phyloP scores from a whole-genome alignment of 768 basidiomycete species.

The Termitomyces sp. region DNA sequence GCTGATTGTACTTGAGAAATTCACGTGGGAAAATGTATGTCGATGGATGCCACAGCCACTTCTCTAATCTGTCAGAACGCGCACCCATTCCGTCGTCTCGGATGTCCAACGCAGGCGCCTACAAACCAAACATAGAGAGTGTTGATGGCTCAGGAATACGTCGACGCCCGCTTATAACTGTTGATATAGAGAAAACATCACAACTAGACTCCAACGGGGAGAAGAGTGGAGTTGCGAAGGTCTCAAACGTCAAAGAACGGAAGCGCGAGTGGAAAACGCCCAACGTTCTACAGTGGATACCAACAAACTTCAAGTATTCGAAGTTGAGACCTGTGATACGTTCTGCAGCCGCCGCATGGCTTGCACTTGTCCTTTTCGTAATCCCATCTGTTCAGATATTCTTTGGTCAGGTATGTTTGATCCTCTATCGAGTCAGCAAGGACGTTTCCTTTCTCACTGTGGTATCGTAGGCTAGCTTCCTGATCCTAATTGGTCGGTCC shows the following conservation, averaged over 20 bases:
- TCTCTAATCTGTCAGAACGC: background rate
- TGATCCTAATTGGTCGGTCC: constrained; percentile 53
- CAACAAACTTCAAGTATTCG: constrained; percentile 49
- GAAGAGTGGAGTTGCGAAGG: background rate
- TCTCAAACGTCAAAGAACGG: background rate
- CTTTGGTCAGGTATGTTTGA: constrained; percentile 51
- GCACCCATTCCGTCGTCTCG: background rate
- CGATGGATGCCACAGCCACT: background rate
- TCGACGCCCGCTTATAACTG: background rate
- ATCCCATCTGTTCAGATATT: constrained; percentile 41
- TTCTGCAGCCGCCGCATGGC: constrained; percentile 58
- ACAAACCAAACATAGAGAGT: background rate
- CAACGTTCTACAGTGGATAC: constrained; percentile 45
- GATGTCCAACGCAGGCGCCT: background rate
- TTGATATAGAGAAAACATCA: background rate
- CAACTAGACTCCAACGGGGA: constrained; percentile 2
- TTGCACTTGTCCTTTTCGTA: constrained; percentile 53
- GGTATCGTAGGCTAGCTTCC: constrained; percentile 47
- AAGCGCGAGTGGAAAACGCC: constrained; percentile 21
- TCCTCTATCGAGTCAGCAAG: background rate
- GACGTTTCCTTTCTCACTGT: background rate
- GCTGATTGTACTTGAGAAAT: too few species aligned
- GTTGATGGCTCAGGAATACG: background rate
- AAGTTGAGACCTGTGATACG: constrained; percentile 62
- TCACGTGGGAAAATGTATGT: background rate